phyloP scores from a whole-genome alignment of 129 eudicot genomes.

The Rutidosis leptorrhynchoides region DNA sequence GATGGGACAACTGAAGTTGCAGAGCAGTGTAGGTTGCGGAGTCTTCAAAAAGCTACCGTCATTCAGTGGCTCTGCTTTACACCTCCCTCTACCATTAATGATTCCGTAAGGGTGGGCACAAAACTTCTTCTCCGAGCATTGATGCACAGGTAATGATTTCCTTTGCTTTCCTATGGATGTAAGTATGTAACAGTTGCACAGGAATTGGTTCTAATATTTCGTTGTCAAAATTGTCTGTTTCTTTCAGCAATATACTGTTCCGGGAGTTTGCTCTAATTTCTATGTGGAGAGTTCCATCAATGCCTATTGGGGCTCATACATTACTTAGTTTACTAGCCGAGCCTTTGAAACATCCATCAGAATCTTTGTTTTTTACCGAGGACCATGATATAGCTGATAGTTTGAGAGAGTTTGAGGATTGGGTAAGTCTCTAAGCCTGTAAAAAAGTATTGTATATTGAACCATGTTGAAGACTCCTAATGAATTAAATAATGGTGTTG shows the following conservation, averaged over 20 bases:
- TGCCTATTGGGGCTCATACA: conserved; percentile 90
- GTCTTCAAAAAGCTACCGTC: conserved; percentile 84
- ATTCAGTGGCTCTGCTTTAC: conserved; percentile 98
- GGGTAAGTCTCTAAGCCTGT: conserved; percentile 57
- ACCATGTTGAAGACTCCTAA: conserved; percentile 1
- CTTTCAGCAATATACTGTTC: conserved; percentile 75
- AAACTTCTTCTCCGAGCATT: conserved; percentile 75
- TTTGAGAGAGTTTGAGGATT: conserved; percentile 86
- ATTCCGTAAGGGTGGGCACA: conserved; percentile 50
- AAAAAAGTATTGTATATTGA: conserved; percentile 16
- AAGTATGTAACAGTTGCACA: too few species aligned
- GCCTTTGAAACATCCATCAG: conserved; percentile 76
- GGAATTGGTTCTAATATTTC: background rate
- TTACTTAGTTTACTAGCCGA: conserved; percentile 93
- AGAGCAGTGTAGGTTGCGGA: conserved; percentile 75
- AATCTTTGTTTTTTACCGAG: conserved; percentile 44
- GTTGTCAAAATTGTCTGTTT: background rate
- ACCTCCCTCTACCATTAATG: conserved; percentile 84
- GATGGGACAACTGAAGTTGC: conserved; percentile 65
- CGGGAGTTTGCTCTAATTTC: conserved; percentile 94
- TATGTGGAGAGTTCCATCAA: conserved; percentile 94
- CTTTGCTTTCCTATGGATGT: conserved; percentile 13
- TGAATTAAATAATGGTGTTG: too few species aligned
- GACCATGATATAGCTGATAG: conserved; percentile 64
- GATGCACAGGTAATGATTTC: conserved; percentile 61